phyloP scores from a whole-genome alignment of 257 asterid genomes.

The Nicotiana attenuata region DNA sequence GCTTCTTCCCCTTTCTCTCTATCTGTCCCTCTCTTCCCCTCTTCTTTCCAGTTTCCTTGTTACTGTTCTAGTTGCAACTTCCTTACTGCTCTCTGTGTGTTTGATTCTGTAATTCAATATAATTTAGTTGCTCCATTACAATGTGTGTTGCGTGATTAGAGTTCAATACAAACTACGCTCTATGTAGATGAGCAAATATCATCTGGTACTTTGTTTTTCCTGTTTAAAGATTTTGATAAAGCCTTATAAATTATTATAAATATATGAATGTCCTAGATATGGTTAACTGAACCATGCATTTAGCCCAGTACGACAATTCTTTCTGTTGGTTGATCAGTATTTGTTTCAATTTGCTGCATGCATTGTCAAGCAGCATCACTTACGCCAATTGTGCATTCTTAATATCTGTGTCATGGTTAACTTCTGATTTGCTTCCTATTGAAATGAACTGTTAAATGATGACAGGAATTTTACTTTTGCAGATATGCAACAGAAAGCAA shows the following conservation, averaged over 20 bases:
- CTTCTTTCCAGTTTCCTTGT: no score
- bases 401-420: conserved; percentile 5
- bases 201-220: not conserved
- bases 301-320: not conserved
- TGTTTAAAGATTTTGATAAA: not conserved
- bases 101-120: no score
- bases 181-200: not conserved
- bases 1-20: no score
- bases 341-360: not conserved
- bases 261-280: not conserved
- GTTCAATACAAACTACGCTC: not conserved
- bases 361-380: not conserved
- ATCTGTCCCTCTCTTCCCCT: no score
- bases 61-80: no score
- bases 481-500: conserved; percentile 63
- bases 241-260: not conserved
- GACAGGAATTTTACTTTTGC: conserved; percentile 27
- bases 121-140: no score
- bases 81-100: no score
- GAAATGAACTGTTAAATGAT: not conserved
- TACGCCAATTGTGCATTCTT: not conserved
- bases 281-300: not conserved
- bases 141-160: no score
- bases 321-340: not conserved
- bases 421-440: not conserved